phyloP scores from a whole-genome alignment of 1,284 basidiomycete genomes.

The Sanghuangporus weigelae region DNA sequence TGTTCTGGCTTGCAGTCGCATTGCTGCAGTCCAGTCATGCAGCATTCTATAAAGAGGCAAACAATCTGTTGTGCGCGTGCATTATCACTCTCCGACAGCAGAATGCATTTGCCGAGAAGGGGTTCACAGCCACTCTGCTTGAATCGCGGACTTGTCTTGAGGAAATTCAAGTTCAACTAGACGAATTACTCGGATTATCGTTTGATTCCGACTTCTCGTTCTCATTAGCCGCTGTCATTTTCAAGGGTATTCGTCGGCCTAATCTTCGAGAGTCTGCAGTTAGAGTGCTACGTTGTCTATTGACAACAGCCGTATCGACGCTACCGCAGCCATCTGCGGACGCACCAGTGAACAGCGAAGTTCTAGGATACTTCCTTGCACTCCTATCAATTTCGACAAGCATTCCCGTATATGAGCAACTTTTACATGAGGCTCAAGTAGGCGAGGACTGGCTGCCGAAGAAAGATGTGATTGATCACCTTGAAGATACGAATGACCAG shows the following conservation, averaged over 20 bases:
- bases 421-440: constrained; percentile 59
- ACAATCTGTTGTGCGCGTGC: constrained; percentile 58
- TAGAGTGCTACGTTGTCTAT: constrained; percentile 49
- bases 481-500: constrained; percentile 46
- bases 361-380: constrained; percentile 78
- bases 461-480: constrained; percentile 24
- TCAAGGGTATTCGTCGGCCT: constrained; percentile 78
- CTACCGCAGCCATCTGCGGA: constrained; percentile 34
- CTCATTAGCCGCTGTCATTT: constrained; percentile 74
- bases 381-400: constrained; percentile 68
- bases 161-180: constrained; percentile 69
- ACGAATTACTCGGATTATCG: constrained; percentile 67
- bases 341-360: constrained; percentile 48
- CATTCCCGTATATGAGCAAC: constrained; percentile 44
- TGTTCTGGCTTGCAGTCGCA: constrained; percentile 85
- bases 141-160: constrained; percentile 62
- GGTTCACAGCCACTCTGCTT: constrained; percentile 56
- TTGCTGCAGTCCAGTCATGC: constrained; percentile 75
- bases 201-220: constrained; percentile 81
- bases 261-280: constrained; percentile 57
- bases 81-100: constrained; percentile 63
- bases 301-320: constrained; percentile 51
- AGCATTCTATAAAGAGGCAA: constrained; percentile 69
- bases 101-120: constrained; percentile 47
- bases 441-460: constrained; percentile 44